phyloP scores from a whole-genome alignment of 371 early-diverging fungal genomes.

The Caulochytrium protostelioides region DNA sequence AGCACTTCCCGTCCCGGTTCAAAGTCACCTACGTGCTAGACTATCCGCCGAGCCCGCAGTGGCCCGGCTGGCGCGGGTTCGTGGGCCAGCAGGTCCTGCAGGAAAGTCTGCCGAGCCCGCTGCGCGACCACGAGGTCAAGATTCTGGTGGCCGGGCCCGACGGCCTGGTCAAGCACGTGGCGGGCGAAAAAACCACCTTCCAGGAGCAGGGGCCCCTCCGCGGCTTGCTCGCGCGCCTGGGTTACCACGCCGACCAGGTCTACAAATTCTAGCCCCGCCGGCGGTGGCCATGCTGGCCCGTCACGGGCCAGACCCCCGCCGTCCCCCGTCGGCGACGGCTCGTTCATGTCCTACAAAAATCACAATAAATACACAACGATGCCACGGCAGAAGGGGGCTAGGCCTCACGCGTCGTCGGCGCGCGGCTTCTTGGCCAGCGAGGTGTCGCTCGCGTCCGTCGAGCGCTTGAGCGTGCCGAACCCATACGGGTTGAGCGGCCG shows the following conservation, averaged over 20 bases:
- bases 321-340: too few relatives aligned
- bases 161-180: slow-evolving; percentile 48
- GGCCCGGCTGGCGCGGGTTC: slow-evolving; percentile 47
- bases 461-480: too few relatives aligned
- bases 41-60: slow-evolving; percentile 28
- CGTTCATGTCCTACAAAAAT: too few relatives aligned
- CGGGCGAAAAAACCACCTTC: slow-evolving; percentile 66
- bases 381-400: too few relatives aligned
- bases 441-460: too few relatives aligned
- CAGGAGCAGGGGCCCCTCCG: slow-evolving; percentile 56
- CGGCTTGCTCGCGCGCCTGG: slow-evolving; percentile 62
- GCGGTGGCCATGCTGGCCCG: too few relatives aligned
- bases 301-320: too few relatives aligned
- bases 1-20: slow-evolving; percentile 50
- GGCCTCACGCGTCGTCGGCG: too few relatives aligned
- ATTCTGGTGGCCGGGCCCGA: slow-evolving; percentile 81
- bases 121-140: slow-evolving; percentile 17
- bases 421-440: too few relatives aligned
- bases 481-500: too few relatives aligned
- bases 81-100: slow-evolving; percentile 43
- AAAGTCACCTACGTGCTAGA: slow-evolving; percentile 63
- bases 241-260: slow-evolving; percentile 50
- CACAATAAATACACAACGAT: too few relatives aligned
- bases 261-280: slow-evolving; percentile 90
- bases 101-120: slow-evolving; percentile 36